These are phyloP conservation scores for Dichotomopilus funicola DNA, from an alignment of 2,329 filamentous ascomycete genomes.

Conservation along the genomic window DNA sequence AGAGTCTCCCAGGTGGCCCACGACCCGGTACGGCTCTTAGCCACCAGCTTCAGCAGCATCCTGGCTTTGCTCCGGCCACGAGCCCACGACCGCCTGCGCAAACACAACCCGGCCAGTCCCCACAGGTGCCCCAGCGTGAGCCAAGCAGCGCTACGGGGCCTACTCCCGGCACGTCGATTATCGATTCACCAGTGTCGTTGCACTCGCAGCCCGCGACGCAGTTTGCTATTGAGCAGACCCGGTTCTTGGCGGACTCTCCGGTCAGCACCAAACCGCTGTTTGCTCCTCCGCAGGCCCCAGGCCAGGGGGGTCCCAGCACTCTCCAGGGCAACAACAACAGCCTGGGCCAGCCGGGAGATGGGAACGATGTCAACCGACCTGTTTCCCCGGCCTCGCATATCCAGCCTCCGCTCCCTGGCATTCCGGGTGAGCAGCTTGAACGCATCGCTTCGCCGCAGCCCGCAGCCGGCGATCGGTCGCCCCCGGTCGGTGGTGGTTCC, in stretches of 20 bases:
- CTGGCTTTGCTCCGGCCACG: not conserved
- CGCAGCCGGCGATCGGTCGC: not conserved
- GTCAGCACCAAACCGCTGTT: conserved; percentile 13
- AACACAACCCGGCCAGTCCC: conserved; percentile 8
- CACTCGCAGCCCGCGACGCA: conserved; percentile 16
- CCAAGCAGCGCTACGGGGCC: conserved; percentile 6
- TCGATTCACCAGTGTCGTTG: conserved; percentile 20
- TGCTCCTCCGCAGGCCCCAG: not conserved
- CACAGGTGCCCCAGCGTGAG: conserved; percentile 9
- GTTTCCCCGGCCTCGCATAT: conserved; percentile 14
- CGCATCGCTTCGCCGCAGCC: not conserved
- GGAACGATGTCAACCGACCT: conserved; percentile 6
- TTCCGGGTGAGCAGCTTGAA: conserved; percentile 11
- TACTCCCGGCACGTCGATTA: conserved; percentile 10
- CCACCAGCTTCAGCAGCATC: not conserved
- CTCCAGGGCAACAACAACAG: too few relatives aligned
- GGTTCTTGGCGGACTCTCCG: conserved; percentile 14
- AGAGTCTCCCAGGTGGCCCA: conserved; percentile 2
- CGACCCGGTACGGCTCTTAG: not conserved
- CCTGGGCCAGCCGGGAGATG: not conserved
- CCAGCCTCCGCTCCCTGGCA: not conserved
- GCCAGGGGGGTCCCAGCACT: too few relatives aligned
- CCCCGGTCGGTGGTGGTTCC: conserved; percentile 2
- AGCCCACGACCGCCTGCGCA: conserved; percentile 4
- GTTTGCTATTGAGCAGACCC: conserved; percentile 13